These are phyloP conservation scores for Corrigiola litoralis DNA, from an alignment of 179 eudicot species.

Conservation along the genomic window DNA sequence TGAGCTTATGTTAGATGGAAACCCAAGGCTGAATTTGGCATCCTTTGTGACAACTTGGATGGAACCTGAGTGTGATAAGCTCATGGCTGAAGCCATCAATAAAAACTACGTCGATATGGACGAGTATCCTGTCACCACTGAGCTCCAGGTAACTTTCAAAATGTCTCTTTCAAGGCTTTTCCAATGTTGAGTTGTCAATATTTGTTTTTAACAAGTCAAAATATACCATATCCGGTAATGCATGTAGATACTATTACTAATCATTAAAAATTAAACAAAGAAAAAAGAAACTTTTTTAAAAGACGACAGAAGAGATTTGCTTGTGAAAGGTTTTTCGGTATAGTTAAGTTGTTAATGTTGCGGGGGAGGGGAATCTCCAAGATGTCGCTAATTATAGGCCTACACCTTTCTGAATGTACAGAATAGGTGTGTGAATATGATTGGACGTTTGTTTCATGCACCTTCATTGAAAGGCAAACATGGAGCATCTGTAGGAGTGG, in stretches of 20 bases:
- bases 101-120: constrained; percentile 64
- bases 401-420: constrained; percentile 15
- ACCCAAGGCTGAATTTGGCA: constrained; percentile 53
- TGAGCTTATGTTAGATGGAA: constrained; percentile 54
- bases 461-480: constrained; percentile 34
- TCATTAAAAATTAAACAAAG: too few species aligned
- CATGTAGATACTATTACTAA: not conserved
- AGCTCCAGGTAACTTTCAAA: constrained; percentile 39
- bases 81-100: constrained; percentile 41
- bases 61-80: constrained; percentile 60
- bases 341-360: too few species aligned
- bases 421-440: constrained; percentile 64
- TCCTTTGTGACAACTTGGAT: constrained; percentile 62
- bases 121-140: constrained; percentile 56
- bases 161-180: too few species aligned
- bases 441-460: constrained; percentile 51
- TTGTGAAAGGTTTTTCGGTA: too few species aligned
- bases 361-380: too few species aligned
- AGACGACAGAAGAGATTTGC: too few species aligned
- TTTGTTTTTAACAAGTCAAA: too few species aligned
- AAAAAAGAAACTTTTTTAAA: too few species aligned
- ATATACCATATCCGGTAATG: too few species aligned
- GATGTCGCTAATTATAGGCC: not conserved
- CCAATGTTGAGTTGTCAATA: too few species aligned
- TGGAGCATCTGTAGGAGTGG: constrained; percentile 49